Conservation (phyloP, 2,329 filamentous ascomycete genomes). For the Clathrospora elynae region DNA sequence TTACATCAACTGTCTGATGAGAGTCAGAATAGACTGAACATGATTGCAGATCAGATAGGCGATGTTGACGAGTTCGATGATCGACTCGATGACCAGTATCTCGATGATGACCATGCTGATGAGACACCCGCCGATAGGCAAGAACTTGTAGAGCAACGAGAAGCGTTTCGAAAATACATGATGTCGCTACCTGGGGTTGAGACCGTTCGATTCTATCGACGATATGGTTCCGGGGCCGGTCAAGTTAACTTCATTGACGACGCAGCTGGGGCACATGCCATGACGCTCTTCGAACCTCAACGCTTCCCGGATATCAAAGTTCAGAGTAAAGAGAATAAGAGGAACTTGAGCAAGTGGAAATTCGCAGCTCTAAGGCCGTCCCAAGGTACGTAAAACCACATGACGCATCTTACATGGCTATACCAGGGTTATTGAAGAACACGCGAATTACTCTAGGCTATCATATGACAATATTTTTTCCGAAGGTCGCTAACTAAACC, state of each 20-base stretch:
- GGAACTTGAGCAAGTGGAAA: conserved; percentile 24
- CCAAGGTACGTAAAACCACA: neutral
- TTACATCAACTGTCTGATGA: conserved; percentile 35
- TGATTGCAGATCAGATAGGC: conserved; percentile 13
- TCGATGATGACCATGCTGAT: conserved; percentile 11
- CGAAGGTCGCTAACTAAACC: no score
- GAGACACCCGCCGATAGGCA: conserved; percentile 12
- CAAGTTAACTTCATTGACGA: conserved; percentile 25
- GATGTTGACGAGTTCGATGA: conserved; percentile 9
- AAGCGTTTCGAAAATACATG: conserved; percentile 26
- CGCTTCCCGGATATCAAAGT: conserved; percentile 25
- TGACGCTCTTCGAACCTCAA: conserved; percentile 21
- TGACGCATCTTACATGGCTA: neutral
- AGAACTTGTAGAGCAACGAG: conserved; percentile 19
- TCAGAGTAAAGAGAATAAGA: conserved; percentile 16
- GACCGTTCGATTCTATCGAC: conserved; percentile 28
- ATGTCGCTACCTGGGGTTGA: conserved; percentile 25
- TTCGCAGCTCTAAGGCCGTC: conserved; percentile 13
- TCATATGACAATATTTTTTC: no score
- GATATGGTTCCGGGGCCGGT: conserved; percentile 30
- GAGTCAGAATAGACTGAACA: conserved; percentile 26
- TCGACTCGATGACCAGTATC: neutral
- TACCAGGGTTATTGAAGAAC: no score
- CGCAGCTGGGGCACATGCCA: conserved; percentile 16
- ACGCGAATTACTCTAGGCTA: no score